Conservation (phyloP, 1,139 yeast species). For the Saccharomyces hybrid region DNA sequence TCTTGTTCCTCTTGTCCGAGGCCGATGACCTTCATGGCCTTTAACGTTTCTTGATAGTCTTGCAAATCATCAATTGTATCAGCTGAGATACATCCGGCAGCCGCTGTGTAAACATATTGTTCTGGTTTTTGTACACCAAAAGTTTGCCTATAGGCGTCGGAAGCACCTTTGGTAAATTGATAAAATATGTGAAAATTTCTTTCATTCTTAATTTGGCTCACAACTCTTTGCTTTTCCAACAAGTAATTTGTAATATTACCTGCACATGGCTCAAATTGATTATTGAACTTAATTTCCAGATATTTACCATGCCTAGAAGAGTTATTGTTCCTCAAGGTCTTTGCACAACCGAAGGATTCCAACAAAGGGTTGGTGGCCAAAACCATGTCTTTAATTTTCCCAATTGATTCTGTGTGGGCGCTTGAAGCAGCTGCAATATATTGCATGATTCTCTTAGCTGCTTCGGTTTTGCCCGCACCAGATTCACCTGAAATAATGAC, state of each 20-base stretch:
- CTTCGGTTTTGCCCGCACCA: constrained; percentile 98
- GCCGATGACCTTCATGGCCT: constrained; percentile 87
- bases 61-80: constrained; percentile 76
- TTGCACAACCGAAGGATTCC: constrained; percentile 99
- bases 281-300: constrained; percentile 81
- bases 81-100: constrained; percentile 78
- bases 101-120: constrained; percentile 80
- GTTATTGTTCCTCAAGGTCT: constrained; percentile 90
- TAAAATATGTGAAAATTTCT: constrained; percentile 96
- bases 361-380: constrained; percentile 93
- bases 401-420: constrained; percentile 54
- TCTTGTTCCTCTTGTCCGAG: constrained; percentile 78
- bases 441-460: constrained; percentile 98
- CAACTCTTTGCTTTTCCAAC: constrained; percentile 92
- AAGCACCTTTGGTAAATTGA: constrained; percentile 89
- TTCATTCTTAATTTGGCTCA: constrained; percentile 87
- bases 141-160: constrained; percentile 74
- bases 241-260: constrained; percentile 94
- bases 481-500: constrained; percentile 98
- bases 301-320: constrained; percentile 99
- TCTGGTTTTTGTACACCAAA: constrained; percentile 94
- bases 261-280: constrained; percentile 79
- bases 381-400: constrained; percentile 92
- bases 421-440: constrained; percentile 84
- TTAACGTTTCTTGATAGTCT: constrained; percentile 73